These are phyloP conservation scores for Sporothrix variecibatus DNA, from an alignment of 2,329 filamentous ascomycete genomes.

Conservation along the genomic window DNA sequence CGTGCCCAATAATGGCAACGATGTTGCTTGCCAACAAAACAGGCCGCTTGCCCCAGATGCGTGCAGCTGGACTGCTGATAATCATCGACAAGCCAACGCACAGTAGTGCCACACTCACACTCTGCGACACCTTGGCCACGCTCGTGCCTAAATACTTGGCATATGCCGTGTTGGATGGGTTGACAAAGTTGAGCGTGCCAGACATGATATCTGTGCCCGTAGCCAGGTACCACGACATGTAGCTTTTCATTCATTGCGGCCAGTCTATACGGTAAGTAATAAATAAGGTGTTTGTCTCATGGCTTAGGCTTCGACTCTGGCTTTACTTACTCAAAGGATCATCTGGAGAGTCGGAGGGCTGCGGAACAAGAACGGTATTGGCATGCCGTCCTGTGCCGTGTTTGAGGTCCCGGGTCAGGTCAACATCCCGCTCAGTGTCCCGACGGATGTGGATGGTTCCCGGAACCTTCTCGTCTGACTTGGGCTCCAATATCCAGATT, in stretches of 20 bases:
- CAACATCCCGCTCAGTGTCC: neutral
- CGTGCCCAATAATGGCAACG: conserved; percentile 35
- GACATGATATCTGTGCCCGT: conserved; percentile 42
- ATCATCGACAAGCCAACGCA: conserved; percentile 72
- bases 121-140: conserved; percentile 39
- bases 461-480: neutral
- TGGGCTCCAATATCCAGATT: conserved; percentile 16
- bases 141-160: conserved; percentile 33
- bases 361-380: neutral
- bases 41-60: conserved; percentile 39
- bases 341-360: conserved; percentile 17
- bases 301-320: neutral
- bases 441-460: neutral
- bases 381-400: conserved; percentile 18
- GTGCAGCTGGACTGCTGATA: conserved; percentile 37
- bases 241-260: conserved; percentile 40
- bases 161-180: conserved; percentile 40
- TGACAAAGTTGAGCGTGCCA: conserved; percentile 35
- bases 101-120: conserved; percentile 47
- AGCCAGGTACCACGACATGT: conserved; percentile 42
- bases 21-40: conserved; percentile 39
- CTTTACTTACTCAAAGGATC: conserved; percentile 11
- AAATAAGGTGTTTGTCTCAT: neutral
- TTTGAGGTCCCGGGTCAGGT: neutral
- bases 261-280: neutral